Evolutionary conservation across 441 rosid species (phyloP).

Genomic region (Manihot esculenta): DNA sequence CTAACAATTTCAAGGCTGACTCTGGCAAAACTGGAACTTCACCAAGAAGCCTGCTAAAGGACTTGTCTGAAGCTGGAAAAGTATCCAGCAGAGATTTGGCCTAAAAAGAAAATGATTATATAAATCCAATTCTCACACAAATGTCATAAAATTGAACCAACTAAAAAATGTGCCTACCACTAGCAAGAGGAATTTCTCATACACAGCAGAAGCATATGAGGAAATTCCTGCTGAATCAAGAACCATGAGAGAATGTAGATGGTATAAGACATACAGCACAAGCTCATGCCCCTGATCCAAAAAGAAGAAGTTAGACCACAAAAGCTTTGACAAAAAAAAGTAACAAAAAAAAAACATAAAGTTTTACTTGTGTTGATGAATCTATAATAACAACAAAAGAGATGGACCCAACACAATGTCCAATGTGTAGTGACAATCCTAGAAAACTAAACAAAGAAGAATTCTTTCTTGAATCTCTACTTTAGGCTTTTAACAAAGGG

Average conservation of each 20-base stretch:
- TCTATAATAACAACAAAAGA: background rate
- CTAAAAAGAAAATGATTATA: slow-evolving; percentile 45
- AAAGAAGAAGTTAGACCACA: slow-evolving; percentile 21
- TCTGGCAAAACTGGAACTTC: slow-evolving; percentile 90
- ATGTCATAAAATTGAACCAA: slow-evolving; percentile 17
- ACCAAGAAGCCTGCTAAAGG: slow-evolving; percentile 93
- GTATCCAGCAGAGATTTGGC: slow-evolving; percentile 81
- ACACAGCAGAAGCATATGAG: slow-evolving; percentile 53
- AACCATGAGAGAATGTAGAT: slow-evolving; percentile 68
- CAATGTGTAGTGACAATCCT: background rate
- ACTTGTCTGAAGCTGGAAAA: slow-evolving; percentile 97
- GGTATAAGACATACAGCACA: slow-evolving; percentile 80
- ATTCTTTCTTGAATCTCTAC: background rate
- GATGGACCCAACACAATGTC: background rate
- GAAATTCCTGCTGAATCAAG: slow-evolving; percentile 50
- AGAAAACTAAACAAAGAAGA: background rate
- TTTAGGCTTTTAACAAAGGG: background rate
- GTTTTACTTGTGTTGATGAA: background rate
- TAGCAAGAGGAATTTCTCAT: slow-evolving; percentile 81
- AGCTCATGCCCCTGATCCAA: slow-evolving; percentile 89
- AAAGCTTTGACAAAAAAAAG: background rate
- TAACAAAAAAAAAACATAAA: background rate
- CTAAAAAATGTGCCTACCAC: slow-evolving; percentile 59
- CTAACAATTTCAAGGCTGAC: slow-evolving; percentile 77
- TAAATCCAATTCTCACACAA: slow-evolving; percentile 34